phyloP scores from a whole-genome alignment of 805 yeast genomes.

The Candida nonsorbophila region DNA sequence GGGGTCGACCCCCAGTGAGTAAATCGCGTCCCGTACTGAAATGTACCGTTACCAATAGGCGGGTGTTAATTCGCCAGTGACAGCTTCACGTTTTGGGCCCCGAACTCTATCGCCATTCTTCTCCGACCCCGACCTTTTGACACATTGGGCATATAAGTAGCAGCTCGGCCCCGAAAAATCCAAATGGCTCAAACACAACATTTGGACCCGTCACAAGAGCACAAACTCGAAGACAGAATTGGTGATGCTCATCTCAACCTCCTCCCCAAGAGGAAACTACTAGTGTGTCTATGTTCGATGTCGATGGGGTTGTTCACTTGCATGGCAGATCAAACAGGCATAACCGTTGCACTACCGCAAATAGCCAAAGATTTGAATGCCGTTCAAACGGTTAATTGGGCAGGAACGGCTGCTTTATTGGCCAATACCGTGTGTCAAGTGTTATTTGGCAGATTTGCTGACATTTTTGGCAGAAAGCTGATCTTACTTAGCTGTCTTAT shows the following conservation, averaged over 20 bases:
- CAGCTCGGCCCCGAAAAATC: no score
- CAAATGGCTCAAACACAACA: no score
- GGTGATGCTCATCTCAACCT: slow-evolving; percentile 37
- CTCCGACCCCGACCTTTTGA: no score
- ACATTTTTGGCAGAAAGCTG: slow-evolving; percentile 52
- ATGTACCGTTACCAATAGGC: no score
- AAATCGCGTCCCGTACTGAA: no score
- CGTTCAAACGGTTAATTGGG: slow-evolving; percentile 52
- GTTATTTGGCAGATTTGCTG: slow-evolving; percentile 64
- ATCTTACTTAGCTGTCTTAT: slow-evolving; percentile 39
- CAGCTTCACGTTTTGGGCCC: no score
- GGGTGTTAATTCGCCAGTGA: no score
- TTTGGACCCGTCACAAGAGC: no score
- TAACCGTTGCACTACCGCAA: slow-evolving; percentile 39
- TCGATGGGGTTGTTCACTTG: slow-evolving; percentile 32
- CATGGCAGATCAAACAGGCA: slow-evolving; percentile 41
- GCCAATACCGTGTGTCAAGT: slow-evolving; percentile 75
- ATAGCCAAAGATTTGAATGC: slow-evolving; percentile 43
- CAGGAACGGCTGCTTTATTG: slow-evolving; percentile 64
- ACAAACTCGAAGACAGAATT: slow-evolving; percentile 15
- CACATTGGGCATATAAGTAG: no score
- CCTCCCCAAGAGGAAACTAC: slow-evolving; percentile 27
- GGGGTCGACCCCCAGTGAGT: no score
- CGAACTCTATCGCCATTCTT: no score
- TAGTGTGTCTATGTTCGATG: slow-evolving; percentile 27